phyloP scores from a whole-genome alignment of 73 alveolate species.

The Tetrahymena borealis region DNA sequence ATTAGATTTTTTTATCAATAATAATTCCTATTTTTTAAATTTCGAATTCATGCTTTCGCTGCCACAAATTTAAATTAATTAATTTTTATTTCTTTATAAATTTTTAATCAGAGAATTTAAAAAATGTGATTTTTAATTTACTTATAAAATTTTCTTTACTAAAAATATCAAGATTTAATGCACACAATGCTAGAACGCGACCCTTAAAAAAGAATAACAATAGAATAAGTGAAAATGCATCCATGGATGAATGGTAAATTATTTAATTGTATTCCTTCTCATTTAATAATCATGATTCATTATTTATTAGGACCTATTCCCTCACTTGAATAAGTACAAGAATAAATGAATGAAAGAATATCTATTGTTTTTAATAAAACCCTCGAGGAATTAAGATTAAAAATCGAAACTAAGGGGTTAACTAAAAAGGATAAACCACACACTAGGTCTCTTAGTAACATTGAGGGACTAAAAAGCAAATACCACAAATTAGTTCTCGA shows the following conservation, averaged over 20 bases:
- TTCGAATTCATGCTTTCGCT: too few species aligned
- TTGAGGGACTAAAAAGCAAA: not conserved
- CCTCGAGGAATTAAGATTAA: not conserved
- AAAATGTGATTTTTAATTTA: too few species aligned
- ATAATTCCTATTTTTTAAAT: too few species aligned
- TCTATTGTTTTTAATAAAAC: not conserved
- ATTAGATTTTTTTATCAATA: too few species aligned
- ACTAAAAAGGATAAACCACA: not conserved
- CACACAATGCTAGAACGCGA: not conserved
- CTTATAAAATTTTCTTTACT: too few species aligned
- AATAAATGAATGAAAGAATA: not conserved
- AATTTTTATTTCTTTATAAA: too few species aligned
- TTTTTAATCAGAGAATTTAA: too few species aligned
- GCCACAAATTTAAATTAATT: too few species aligned
- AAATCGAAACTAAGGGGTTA: not conserved
- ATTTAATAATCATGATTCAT: not conserved
- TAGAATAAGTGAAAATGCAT: not conserved
- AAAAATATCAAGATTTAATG: too few species aligned
- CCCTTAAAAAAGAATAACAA: not conserved
- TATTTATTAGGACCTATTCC: not conserved
- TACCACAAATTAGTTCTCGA: not conserved
- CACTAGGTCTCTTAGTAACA: not conserved
- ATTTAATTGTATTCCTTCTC: not conserved
- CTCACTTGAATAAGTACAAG: not conserved
- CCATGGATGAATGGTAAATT: not conserved